These are phyloP conservation scores for Apiotrichum veenhuisii DNA, from an alignment of 1,284 basidiomycete genomes.

Conservation along the genomic window DNA sequence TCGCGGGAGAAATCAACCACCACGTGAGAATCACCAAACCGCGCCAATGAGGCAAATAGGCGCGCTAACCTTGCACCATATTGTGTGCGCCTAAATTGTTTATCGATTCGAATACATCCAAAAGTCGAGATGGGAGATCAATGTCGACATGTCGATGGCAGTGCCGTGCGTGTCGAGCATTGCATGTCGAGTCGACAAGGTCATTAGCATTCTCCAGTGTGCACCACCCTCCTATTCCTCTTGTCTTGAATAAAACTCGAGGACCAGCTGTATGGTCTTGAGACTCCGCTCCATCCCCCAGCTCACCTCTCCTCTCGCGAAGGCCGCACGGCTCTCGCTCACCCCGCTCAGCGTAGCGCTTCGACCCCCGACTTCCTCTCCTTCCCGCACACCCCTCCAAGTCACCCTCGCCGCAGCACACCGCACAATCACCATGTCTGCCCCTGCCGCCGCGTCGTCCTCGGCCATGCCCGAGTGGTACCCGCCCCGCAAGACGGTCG, in stretches of 20 bases:
- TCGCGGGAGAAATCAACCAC: too few relatives aligned
- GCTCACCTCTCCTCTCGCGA: neutral
- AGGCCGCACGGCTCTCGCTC: neutral
- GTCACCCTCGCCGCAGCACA: neutral
- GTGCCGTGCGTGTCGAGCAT: too few relatives aligned
- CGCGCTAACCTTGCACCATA: too few relatives aligned
- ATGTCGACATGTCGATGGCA: too few relatives aligned
- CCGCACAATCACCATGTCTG: slow-evolving; percentile 14
- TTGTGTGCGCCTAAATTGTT: too few relatives aligned
- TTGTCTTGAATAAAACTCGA: neutral
- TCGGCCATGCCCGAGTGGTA: slow-evolving; percentile 47
- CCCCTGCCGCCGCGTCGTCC: slow-evolving; percentile 24
- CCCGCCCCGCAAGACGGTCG: slow-evolving; percentile 26
- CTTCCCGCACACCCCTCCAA: neutral
- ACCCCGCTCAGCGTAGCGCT: neutral
- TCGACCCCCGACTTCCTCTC: neutral
- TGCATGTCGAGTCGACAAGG: too few relatives aligned
- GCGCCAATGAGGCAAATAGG: too few relatives aligned
- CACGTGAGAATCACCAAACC: too few relatives aligned
- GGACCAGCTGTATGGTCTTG: slow-evolving; percentile 6
- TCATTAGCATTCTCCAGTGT: too few relatives aligned
- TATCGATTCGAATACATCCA: too few relatives aligned
- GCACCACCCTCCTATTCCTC: neutral
- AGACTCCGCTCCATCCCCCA: slow-evolving; percentile 2
- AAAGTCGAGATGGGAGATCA: too few relatives aligned